phyloP scores from a whole-genome alignment of 768 basidiomycete species.

The Chlorophyllum brunneum region DNA sequence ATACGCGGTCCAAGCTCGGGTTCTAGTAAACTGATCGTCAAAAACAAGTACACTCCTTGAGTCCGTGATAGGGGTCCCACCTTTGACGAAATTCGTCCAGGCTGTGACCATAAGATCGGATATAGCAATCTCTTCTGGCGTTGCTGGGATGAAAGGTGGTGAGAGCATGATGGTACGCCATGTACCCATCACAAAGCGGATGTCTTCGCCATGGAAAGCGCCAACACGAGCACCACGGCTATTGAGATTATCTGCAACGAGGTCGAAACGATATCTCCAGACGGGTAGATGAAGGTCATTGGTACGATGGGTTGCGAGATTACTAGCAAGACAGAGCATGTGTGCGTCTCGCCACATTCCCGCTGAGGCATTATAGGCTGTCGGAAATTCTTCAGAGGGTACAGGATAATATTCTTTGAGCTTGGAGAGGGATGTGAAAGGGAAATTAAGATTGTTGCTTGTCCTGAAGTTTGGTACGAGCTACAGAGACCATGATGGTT shows the following conservation, averaged over 20 bases:
- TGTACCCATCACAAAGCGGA: conserved; percentile 30
- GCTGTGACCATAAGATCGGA: conserved; percentile 31
- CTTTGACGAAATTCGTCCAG: conserved; percentile 34
- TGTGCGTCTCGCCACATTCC: conserved; percentile 32
- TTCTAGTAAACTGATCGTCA: conserved; percentile 17
- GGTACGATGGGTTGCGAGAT: conserved; percentile 23
- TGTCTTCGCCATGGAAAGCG: conserved; percentile 28
- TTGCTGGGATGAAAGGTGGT: conserved; percentile 27
- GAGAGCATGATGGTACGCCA: conserved; percentile 29
- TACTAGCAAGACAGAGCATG: conserved; percentile 30
- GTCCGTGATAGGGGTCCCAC: conserved; percentile 14
- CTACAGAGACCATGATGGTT: no score
- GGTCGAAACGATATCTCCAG: conserved; percentile 31
- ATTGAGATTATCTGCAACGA: conserved; percentile 28
- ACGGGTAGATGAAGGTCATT: conserved; percentile 20
- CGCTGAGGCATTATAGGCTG: conserved; percentile 30
- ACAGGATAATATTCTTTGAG: conserved; percentile 25
- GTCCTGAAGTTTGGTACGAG: conserved; percentile 17
- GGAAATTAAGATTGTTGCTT: conserved; percentile 32
- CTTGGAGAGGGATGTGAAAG: conserved; percentile 21
- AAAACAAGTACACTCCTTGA: background rate
- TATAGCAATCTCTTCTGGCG: conserved; percentile 24
- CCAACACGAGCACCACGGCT: conserved; percentile 28
- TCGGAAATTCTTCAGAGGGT: conserved; percentile 24
- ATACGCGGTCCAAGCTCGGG: conserved; percentile 24